These are phyloP conservation scores for Achaetomiella virescens DNA, from an alignment of 495 filamentous ascomycete genomes.

Conservation along the genomic window DNA sequence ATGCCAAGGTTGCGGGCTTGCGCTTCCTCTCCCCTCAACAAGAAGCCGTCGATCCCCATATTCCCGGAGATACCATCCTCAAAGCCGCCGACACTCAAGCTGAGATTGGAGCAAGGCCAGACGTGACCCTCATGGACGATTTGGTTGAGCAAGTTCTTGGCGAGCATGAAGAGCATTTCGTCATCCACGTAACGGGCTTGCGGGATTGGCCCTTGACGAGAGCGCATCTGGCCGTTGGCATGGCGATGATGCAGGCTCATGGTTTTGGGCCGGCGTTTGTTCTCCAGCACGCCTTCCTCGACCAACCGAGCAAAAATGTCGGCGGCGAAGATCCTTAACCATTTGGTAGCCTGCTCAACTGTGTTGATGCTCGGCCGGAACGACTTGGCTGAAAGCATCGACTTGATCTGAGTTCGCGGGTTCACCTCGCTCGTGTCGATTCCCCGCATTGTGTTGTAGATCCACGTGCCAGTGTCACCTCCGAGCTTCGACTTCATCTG, in stretches of 20 bases:
- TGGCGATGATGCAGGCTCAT: conserved; percentile 77
- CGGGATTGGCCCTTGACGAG: conserved; percentile 69
- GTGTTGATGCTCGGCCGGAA: conserved; percentile 80
- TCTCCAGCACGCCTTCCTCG: conserved; percentile 86
- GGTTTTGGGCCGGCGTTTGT: conserved; percentile 77
- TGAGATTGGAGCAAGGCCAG: conserved; percentile 85
- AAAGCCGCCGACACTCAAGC: conserved; percentile 79
- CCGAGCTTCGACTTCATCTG: conserved; percentile 74
- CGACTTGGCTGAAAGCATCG: conserved; percentile 96
- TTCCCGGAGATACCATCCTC: conserved; percentile 83
- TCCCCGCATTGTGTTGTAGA: conserved; percentile 80
- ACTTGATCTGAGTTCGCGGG: conserved; percentile 87
- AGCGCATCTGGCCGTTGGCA: conserved; percentile 57
- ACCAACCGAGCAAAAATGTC: conserved; percentile 87
- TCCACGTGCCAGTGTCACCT: conserved; percentile 81
- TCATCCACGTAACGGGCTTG: conserved; percentile 67
- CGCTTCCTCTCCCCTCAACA: conserved; percentile 72
- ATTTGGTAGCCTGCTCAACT: conserved; percentile 74
- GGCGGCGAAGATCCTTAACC: conserved; percentile 86
- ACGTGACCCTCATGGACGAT: conserved; percentile 67
- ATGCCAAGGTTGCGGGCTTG: conserved; percentile 36
- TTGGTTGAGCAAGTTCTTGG: conserved; percentile 68
- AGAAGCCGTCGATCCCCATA: conserved; percentile 75
- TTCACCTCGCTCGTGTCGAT: conserved; percentile 86
- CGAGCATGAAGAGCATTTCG: conserved; percentile 65